These are phyloP conservation scores for Globisporangium alternatum DNA, from an alignment of 352 stramenopile genomes.

Conservation along the genomic window DNA sequence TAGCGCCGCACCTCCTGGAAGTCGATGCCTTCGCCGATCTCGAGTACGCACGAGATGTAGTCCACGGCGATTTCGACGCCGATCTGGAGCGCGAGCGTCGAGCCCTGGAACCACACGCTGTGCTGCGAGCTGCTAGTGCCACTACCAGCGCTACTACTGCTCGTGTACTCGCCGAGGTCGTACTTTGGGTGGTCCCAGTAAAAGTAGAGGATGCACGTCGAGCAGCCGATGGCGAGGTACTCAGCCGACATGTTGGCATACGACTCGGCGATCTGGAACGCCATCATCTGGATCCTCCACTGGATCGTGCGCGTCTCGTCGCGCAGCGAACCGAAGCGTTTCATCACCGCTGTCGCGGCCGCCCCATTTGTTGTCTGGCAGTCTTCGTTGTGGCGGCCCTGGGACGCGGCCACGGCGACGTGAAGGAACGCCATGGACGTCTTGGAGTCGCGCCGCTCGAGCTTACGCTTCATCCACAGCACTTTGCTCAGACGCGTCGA, in stretches of 20 bases:
- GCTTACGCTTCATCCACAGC: constrained; percentile 9
- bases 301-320: not conserved
- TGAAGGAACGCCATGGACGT: not conserved
- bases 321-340: not conserved
- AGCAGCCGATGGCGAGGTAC: constrained; percentile 49
- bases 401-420: not conserved
- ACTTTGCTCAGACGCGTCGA: constrained; percentile 24
- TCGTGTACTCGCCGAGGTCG: not conserved
- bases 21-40: constrained; percentile 8
- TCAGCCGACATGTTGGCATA: constrained; percentile 52
- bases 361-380: not conserved
- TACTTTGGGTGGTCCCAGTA: constrained; percentile 37
- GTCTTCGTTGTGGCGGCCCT: too few species aligned
- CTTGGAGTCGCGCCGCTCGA: constrained; percentile 1
- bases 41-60: constrained; percentile 9
- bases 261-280: constrained; percentile 35
- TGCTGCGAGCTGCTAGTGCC: not conserved
- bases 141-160: not conserved
- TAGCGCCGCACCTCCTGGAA: constrained; percentile 27
- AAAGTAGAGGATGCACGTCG: constrained; percentile 38
- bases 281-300: constrained; percentile 20
- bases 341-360: not conserved
- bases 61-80: constrained; percentile 12
- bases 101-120: not conserved
- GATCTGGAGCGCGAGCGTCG: constrained; percentile 14